Percentiles rank a stretch among this genome's conserved stretches.
phyloP scores from a whole-genome alignment of 768 basidiomycete genomes.

The Podaxis sp. region DNA sequence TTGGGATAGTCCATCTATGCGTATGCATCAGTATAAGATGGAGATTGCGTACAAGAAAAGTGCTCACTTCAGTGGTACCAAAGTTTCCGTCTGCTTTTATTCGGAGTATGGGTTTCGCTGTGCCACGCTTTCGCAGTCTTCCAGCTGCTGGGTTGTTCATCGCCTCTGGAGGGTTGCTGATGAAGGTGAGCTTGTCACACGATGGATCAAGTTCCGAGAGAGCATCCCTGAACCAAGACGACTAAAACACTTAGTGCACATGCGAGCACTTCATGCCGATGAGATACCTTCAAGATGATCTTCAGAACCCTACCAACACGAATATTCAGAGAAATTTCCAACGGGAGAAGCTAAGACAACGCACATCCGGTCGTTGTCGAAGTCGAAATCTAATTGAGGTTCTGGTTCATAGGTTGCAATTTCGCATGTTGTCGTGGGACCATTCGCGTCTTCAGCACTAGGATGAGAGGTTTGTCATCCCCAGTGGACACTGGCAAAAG shows the following conservation, averaged over 20 bases:
- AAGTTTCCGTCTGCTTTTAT: conserved; percentile 81
- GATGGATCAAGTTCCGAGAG: conserved; percentile 89
- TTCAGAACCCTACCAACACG: conserved; percentile 55
- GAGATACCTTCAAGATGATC: conserved; percentile 78
- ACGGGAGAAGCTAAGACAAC: conserved; percentile 17
- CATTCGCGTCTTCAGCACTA: conserved; percentile 75
- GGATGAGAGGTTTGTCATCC: background rate
- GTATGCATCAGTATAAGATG: background rate
- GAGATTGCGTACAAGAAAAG: background rate
- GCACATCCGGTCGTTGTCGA: conserved; percentile 64
- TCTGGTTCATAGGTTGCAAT: conserved; percentile 85
- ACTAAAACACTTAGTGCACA: conserved; percentile 34
- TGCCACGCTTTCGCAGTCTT: conserved; percentile 20
- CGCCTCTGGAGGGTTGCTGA: conserved; percentile 61
- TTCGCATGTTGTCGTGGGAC: conserved; percentile 86
- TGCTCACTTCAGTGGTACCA: conserved; percentile 76
- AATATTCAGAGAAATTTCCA: background rate
- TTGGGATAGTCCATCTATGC: conserved; percentile 93
- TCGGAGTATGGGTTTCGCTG: conserved; percentile 65
- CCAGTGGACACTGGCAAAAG: background rate
- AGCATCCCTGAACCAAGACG: conserved; percentile 93
- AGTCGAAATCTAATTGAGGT: conserved; percentile 74
- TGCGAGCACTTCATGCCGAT: background rate
- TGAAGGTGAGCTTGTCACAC: conserved; percentile 81
- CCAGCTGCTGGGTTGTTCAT: conserved; percentile 15